Conservation (phyloP, 805 yeast species). For the Wickerhamia fluorescens region DNA sequence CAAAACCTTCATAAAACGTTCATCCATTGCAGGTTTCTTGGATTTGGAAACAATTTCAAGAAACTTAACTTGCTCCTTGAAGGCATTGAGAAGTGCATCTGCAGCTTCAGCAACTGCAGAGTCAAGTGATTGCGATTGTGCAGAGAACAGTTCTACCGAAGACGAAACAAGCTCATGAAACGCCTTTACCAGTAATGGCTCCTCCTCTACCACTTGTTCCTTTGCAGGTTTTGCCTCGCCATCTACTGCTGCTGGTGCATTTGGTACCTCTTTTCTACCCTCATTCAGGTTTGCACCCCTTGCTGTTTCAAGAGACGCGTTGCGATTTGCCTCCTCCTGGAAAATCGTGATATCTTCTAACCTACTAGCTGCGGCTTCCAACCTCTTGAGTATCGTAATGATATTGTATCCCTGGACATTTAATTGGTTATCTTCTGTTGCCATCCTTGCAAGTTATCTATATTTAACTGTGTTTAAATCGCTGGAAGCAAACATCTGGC, state of each 20-base stretch:
- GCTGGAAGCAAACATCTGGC: too few relatives aligned
- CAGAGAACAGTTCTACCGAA: constrained; percentile 54
- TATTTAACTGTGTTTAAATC: too few relatives aligned
- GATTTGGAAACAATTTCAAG: constrained; percentile 53
- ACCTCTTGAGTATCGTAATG: constrained; percentile 62
- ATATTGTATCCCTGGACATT: constrained; percentile 79
- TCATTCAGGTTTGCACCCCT: constrained; percentile 1
- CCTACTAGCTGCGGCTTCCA: constrained; percentile 91
- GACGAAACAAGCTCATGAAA: constrained; percentile 50
- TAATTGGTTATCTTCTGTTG: constrained; percentile 38
- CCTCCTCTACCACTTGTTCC: constrained; percentile 8
- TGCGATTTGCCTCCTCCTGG: constrained; percentile 52
- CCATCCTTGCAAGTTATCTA: constrained; percentile 15
- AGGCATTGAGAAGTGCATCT: constrained; percentile 41
- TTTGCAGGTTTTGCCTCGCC: constrained; percentile 8
- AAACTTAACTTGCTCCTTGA: constrained; percentile 52
- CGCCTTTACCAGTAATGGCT: constrained; percentile 40
- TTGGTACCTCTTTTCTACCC: neutral
- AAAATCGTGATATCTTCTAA: constrained; percentile 81
- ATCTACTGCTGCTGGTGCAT: constrained; percentile 8
- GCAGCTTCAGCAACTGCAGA: constrained; percentile 54
- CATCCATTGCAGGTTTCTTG: constrained; percentile 54
- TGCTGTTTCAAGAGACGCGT: neutral
- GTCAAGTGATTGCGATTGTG: constrained; percentile 46
- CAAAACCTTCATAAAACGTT: constrained; percentile 49